Percentiles rank a stretch among this genome's conserved stretches.
Evolutionary conservation across 176 grass and related monocot genomes (phyloP).

Genomic region (Eleusine indica): DNA sequence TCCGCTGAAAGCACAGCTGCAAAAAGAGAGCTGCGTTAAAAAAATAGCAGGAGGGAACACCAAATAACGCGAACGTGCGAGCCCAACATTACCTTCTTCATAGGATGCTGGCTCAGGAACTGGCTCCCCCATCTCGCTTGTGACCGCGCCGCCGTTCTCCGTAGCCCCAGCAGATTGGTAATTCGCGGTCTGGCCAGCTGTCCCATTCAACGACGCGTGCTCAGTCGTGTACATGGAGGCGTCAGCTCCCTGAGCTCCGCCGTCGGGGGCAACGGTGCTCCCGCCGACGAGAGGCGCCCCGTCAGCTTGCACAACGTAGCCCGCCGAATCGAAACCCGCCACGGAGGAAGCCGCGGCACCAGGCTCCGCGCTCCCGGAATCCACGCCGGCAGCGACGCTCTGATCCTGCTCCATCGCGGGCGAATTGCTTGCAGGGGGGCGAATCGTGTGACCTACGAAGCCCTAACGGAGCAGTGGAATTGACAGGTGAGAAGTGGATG

Average conservation of each 20-base stretch:
- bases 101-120: constrained; percentile 61
- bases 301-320: constrained; percentile 8
- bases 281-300: not conserved
- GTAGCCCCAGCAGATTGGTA: constrained; percentile 62
- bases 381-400: constrained; percentile 6
- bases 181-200: constrained; percentile 33
- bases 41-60: constrained; percentile 11
- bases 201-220: constrained; percentile 62
- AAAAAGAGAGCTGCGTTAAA: not conserved
- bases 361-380: constrained; percentile 25
- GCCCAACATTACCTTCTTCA: constrained; percentile 62
- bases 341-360: constrained; percentile 3
- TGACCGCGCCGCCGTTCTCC: constrained; percentile 53
- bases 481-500: not conserved
- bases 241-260: constrained; percentile 23
- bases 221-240: constrained; percentile 43
- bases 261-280: not conserved
- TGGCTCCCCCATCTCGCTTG: constrained; percentile 42
- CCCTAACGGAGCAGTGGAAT: not conserved
- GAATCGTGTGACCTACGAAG: not conserved
- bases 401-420: constrained; percentile 65
- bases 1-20: constrained; percentile 77
- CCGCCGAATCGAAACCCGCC: constrained; percentile 15
- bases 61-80: not conserved
- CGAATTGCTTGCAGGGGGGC: not conserved